Evolutionary conservation across 495 filamentous ascomycete species (phyloP).

Genomic region (Melanomma pulvis-pyrius): DNA sequence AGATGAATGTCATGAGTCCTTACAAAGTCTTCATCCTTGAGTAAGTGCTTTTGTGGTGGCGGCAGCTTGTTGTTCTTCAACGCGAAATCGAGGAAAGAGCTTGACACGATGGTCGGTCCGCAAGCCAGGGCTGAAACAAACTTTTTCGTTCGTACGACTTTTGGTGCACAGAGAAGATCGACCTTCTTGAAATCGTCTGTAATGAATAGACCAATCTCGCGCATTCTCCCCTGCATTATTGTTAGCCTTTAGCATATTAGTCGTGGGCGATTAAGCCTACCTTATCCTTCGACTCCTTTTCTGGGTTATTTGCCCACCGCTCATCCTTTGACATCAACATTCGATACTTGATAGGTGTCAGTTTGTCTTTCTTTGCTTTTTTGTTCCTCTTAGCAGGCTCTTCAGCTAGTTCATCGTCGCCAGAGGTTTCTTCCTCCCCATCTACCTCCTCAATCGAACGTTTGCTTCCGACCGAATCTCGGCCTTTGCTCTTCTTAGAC

Average conservation of each 20-base stretch:
- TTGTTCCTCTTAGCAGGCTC: conserved; percentile 62
- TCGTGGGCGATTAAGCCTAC: conserved; percentile 37
- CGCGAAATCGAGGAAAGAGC: conserved; percentile 77
- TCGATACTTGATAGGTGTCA: conserved; percentile 64
- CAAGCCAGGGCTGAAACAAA: conserved; percentile 84
- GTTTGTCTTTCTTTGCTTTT: conserved; percentile 50
- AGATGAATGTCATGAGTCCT: conserved; percentile 68
- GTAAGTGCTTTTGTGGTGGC: conserved; percentile 60
- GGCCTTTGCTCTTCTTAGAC: conserved; percentile 33
- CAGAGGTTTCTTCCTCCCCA: conserved; percentile 53
- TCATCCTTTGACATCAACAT: conserved; percentile 79
- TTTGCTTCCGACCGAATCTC: conserved; percentile 48
- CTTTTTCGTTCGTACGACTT: conserved; percentile 84
- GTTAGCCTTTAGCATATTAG: neutral
- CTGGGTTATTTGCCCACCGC: conserved; percentile 68
- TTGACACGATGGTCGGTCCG: conserved; percentile 71
- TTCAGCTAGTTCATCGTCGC: conserved; percentile 46
- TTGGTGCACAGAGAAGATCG: conserved; percentile 85
- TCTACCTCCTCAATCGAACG: conserved; percentile 61
- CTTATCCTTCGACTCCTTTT: conserved; percentile 71
- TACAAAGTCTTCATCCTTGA: conserved; percentile 73
- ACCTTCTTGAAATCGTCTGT: conserved; percentile 72
- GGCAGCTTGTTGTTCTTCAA: conserved; percentile 64
- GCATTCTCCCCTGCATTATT: conserved; percentile 68
- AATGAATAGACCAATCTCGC: conserved; percentile 79